Evolutionary conservation across 805 yeast species (phyloP), one percentile per base, ranked within the genome.

Genomic region (Myxozyma mucilagina): DNA sequence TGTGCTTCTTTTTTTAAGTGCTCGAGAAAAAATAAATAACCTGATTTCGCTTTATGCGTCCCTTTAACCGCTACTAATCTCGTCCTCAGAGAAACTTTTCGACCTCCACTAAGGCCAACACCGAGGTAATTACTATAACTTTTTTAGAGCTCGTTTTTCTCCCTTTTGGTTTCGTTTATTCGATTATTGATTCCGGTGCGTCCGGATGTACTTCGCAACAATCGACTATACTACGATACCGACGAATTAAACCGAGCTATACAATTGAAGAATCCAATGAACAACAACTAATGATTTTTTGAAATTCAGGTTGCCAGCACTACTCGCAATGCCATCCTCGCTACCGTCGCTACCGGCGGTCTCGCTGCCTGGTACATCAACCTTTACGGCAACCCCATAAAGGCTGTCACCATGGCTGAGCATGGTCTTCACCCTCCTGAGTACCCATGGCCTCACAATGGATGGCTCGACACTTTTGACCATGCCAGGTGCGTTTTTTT

Each of bases 371-470:
- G 94, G 61, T 88, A 87, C 75, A 79, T 87, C 73, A 90, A 90
- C 79, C 84, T 89, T 72, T 96, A 90, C 76, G 82, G 91, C 35
- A 83, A 86, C 76, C 86, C 90, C 66, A 97, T 97, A 61, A 85
- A 84, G 72, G 68, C 68, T 39, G 59, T 59, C 56, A 92, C 99
- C 59, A 96, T 94, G 68, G 97, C 98, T 69, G 99, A 94, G 80
- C 98, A 94, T 79, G 99, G 99, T 70, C 84, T 94, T 74, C 99
- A 94, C 77, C 87, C 99, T 41, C 97, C 98, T 66, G 86, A 86
- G 61, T 92, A 82, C 76, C 87, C 85, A 59, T 94, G 98, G 98
- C 83, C 97, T 47, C 98, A 93, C 79, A 85, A 83, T 72, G 97
- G 97, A 69, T 88, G 90, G 86, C 83, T 91, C 70, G 59, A 56